Conservation (phyloP, 208 protist species). For the Trypanosoma theileri region DNA sequence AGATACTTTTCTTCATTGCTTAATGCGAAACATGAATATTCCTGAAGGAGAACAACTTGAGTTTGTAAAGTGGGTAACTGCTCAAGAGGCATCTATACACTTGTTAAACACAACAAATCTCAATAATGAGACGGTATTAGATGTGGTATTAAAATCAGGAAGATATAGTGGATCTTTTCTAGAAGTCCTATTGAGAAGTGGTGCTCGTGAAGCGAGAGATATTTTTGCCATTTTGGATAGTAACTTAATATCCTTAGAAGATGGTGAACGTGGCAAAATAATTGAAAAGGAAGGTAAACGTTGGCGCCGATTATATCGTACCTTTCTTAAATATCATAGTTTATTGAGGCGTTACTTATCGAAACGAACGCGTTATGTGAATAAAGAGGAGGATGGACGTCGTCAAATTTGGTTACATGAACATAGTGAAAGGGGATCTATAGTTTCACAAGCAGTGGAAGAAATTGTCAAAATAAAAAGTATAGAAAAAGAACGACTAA, state of each 20-base stretch:
- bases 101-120: slow-evolving; percentile 38
- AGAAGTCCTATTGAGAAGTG: slow-evolving; percentile 37
- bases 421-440: background rate
- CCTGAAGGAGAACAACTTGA: slow-evolving; percentile 24
- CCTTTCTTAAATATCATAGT: background rate
- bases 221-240: background rate
- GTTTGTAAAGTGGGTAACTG: slow-evolving; percentile 44
- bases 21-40: slow-evolving; percentile 45
- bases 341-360: background rate
- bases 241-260: background rate
- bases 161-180: slow-evolving; percentile 27
- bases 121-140: slow-evolving; percentile 40
- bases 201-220: slow-evolving; percentile 20
- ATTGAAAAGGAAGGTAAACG: background rate
- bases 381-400: slow-evolving; percentile 13
- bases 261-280: background rate
- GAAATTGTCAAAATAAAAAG: background rate
- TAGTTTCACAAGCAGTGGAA: background rate
- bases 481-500: background rate
- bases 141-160: slow-evolving; percentile 35
- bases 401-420: slow-evolving; percentile 10
- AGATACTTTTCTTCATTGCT: slow-evolving; percentile 61
- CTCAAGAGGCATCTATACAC: slow-evolving; percentile 7
- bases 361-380: background rate
- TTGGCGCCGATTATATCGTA: background rate